Evolutionary conservation across 2,329 filamentous ascomycete genomes (phyloP).

Genomic region (Aspergillus vadensis): DNA sequence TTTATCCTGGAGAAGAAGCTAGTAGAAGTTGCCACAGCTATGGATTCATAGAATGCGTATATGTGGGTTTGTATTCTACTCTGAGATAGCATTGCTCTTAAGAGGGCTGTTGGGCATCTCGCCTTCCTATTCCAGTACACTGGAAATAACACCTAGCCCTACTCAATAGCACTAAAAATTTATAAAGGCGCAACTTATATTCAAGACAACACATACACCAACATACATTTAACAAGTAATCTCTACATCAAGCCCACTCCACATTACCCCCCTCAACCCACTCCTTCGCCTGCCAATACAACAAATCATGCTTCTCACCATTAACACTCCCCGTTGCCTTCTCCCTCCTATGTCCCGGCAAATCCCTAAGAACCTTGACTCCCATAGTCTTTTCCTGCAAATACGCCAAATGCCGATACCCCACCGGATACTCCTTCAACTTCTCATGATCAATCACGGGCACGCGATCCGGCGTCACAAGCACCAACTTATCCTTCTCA

Average conservation of each 20-base stretch:
- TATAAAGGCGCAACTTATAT: too few relatives aligned
- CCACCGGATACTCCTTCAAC: conserved; percentile 45
- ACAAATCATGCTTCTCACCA: conserved; percentile 49
- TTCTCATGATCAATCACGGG: conserved; percentile 46
- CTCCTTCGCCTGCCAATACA: conserved; percentile 48
- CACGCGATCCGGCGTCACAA: conserved; percentile 47
- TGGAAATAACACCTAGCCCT: too few relatives aligned
- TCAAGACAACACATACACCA: too few relatives aligned
- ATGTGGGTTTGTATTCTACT: too few relatives aligned
- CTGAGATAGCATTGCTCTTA: too few relatives aligned
- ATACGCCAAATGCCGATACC: conserved; percentile 49
- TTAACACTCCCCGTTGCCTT: conserved; percentile 27
- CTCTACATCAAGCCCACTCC: not conserved
- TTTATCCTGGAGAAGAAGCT: too few relatives aligned
- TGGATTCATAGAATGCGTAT: too few relatives aligned
- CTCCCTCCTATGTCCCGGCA: conserved; percentile 49
- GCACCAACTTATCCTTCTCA: conserved; percentile 56
- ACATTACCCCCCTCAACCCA: conserved; percentile 49
- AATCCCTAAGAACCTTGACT: conserved; percentile 46
- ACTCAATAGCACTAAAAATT: too few relatives aligned
- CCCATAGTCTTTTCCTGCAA: conserved; percentile 52
- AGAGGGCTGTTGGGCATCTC: too few relatives aligned
- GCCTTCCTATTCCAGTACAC: too few relatives aligned
- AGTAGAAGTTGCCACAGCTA: too few relatives aligned
- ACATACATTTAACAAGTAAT: too few relatives aligned